phyloP scores from a whole-genome alignment of 176 grass and related monocot genomes.

The Oryza glaberrima region DNA sequence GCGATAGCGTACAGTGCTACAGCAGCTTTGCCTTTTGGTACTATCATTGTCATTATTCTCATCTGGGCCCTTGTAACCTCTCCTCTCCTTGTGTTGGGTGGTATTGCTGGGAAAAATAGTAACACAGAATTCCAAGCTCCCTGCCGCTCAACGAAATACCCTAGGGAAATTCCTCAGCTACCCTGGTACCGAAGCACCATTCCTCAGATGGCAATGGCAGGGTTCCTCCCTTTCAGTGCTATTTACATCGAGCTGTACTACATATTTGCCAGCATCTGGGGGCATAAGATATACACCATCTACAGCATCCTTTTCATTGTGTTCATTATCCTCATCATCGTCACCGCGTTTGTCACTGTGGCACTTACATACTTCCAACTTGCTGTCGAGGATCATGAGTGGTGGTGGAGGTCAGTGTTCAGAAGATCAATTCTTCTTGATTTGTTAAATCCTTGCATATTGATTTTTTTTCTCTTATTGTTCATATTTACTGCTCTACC shows the following conservation, averaged over 20 bases:
- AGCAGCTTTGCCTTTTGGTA: conserved; percentile 89
- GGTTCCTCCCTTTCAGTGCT: conserved; percentile 94
- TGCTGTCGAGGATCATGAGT: conserved; percentile 91
- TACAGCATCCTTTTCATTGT: conserved; percentile 98
- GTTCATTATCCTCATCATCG: conserved; percentile 94
- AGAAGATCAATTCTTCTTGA: conserved; percentile 22
- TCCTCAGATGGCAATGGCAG: conserved; percentile 96
- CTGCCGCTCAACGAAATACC: conserved; percentile 85
- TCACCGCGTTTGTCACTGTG: conserved; percentile 94
- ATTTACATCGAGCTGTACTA: conserved; percentile 97
- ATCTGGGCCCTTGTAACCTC: conserved; percentile 94
- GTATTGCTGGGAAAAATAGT: conserved; percentile 94
- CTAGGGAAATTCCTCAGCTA: conserved; percentile 87
- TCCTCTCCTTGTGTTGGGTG: conserved; percentile 86
- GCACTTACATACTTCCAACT: conserved; percentile 95
- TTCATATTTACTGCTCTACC: conserved; percentile 7
- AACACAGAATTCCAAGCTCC: conserved; percentile 84
- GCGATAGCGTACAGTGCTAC: conserved; percentile 90
- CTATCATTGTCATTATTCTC: conserved; percentile 90
- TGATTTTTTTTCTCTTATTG: neutral
- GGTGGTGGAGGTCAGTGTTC: conserved; percentile 96
- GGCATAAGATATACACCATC: conserved; percentile 97
- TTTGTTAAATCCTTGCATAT: neutral
- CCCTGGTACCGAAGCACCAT: conserved; percentile 87
- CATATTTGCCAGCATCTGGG: conserved; percentile 97